Evolutionary conservation across 2,329 filamentous ascomycete species (phyloP), one percentile per base, ranked within the genome.

Genomic region (Coniella vitis): DNA sequence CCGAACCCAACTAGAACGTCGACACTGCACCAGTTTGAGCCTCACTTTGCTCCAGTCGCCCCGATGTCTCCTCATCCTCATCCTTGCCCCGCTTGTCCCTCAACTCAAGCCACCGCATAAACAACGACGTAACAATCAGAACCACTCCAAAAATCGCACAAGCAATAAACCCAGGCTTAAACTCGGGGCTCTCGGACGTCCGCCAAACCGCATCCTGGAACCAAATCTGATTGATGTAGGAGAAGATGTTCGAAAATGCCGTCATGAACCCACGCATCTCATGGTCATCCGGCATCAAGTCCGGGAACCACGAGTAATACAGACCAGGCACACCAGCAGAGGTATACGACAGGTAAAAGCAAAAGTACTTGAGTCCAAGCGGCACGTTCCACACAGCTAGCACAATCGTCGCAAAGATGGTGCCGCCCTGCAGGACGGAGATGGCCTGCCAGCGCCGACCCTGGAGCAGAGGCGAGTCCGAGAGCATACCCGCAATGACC

Each of bases 221-320:
- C 52, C 54, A 56, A 16, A 56, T 55, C 17, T 56, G 47, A 7
- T 56, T 56, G 16, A 53, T 40, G 7, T 51, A 53, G 1, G 49
- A 56, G 7, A 55, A 56, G 1, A 48, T 38, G 14, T 56, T 55
- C 8, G 49, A 56, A 36, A 55, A 56, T 0, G 54, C 52, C 3
- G 52, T 55, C 47, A 55, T 45, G 49, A 53, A 46, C 3, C 57
- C 53, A 45, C 57, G 47, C 59, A 61, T 61, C 47, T 56, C 57
- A 34, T 58, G 55, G 16, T 58, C 57, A 16, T 55, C 52, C 8
- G 53, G 55, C 48, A 61, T 60, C 22, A 59, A 39, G 14, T 59
- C 57, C 7, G 58, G 57, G 22, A 55, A 59, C 61, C 61, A 45
- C 31, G 54, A 53, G 17, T 55, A 56, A 17, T 53, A 56, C 16